These are phyloP conservation scores for Scenedesmus sp. DNA, from an alignment of 163 green algal genomes.

Conservation along the genomic window DNA sequence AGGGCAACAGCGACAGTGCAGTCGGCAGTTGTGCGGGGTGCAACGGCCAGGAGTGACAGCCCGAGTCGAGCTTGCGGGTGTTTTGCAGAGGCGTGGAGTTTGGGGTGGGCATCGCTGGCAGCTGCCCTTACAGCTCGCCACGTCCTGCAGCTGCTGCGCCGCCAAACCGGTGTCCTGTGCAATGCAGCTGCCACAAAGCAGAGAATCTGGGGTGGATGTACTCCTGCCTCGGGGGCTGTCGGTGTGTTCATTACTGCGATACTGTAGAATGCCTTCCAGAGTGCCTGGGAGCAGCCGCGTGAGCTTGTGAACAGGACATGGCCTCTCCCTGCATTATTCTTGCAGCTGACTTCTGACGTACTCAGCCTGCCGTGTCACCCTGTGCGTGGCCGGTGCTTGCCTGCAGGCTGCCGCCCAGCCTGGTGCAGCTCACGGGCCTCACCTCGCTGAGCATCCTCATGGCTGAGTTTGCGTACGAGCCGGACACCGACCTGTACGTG, in stretches of 20 bases:
- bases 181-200: neutral
- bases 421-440: slow-evolving; percentile 5
- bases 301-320: no score
- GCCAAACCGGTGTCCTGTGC: neutral
- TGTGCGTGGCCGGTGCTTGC: neutral
- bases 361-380: neutral
- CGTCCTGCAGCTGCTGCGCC: neutral
- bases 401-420: slow-evolving; percentile 17
- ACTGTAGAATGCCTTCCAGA: no score
- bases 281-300: no score
- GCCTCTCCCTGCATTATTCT: no score
- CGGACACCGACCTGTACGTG: slow-evolving; percentile 31
- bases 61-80: no score
- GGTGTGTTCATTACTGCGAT: neutral
- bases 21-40: no score
- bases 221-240: no score
- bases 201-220: no score
- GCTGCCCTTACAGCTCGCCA: no score
- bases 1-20: neutral
- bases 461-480: slow-evolving; percentile 43
- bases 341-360: neutral
- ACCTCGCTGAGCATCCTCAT: slow-evolving; percentile 15
- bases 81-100: no score
- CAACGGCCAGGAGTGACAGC: no score
- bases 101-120: no score